Percentiles rank a stretch among this genome's conserved stretches.
Conservation (phyloP, 345 rosid species). For the Linum tenue region DNA sequence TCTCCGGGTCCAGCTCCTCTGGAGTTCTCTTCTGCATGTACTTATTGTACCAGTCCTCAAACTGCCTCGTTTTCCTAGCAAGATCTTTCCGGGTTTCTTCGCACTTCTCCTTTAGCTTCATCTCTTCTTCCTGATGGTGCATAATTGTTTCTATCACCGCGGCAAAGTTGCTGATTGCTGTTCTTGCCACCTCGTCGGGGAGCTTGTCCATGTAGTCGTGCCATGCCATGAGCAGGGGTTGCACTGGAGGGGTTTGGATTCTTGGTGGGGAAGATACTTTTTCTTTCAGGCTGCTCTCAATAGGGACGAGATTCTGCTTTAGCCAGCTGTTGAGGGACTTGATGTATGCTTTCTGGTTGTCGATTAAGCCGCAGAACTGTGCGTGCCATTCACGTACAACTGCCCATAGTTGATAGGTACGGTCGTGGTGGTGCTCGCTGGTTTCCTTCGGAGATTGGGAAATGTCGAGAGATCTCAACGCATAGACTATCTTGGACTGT, state of each 20-base stretch:
- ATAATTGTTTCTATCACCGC: constrained; percentile 53
- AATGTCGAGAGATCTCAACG: constrained; percentile 34
- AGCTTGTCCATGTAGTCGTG: constrained; percentile 45
- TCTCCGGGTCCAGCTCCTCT: constrained; percentile 40
- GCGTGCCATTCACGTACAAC: constrained; percentile 74
- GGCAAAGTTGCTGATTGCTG: constrained; percentile 48
- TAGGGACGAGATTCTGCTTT: constrained; percentile 69
- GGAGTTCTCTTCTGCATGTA: constrained; percentile 37
- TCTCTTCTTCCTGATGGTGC: constrained; percentile 58
- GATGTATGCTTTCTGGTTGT: constrained; percentile 60
- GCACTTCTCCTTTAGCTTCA: constrained; percentile 45
- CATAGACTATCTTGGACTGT: constrained; percentile 38
- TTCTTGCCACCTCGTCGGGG: constrained; percentile 62
- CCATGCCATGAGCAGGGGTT: constrained; percentile 56
- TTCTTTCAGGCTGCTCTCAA: constrained; percentile 81
- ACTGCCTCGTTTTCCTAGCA: constrained; percentile 36
- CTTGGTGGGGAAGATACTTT: constrained; percentile 88
- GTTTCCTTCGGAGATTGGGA: constrained; percentile 60
- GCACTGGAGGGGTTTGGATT: constrained; percentile 53
- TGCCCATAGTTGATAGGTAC: constrained; percentile 55
- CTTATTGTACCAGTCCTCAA: constrained; percentile 61
- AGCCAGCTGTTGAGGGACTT: constrained; percentile 61
- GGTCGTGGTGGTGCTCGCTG: constrained; percentile 59
- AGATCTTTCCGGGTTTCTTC: constrained; percentile 56
- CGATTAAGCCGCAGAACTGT: constrained; percentile 60